Evolutionary conservation across 2,329 filamentous ascomycete species (phyloP).

Genomic region (Zymoseptoria crescenta): DNA sequence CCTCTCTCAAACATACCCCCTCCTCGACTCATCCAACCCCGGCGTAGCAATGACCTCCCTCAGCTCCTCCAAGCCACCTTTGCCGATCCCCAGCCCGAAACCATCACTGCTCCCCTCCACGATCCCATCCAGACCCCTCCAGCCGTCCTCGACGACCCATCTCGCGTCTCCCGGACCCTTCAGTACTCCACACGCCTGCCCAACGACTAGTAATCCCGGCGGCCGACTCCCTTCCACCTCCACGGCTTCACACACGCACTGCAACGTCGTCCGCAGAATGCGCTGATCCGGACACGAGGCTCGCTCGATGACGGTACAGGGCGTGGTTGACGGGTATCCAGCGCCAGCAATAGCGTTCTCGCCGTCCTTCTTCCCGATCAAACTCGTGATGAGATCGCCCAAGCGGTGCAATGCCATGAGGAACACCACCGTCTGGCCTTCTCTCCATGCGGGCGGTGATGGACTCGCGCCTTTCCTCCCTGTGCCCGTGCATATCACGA

Average conservation of each 20-base stretch:
- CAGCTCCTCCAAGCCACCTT: slow-evolving; percentile 22
- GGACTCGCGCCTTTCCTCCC: slow-evolving; percentile 81
- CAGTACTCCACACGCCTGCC: slow-evolving; percentile 72
- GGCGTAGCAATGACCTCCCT: slow-evolving; percentile 23
- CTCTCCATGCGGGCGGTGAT: slow-evolving; percentile 69
- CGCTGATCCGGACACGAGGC: slow-evolving; percentile 92
- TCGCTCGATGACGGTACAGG: slow-evolving; percentile 86
- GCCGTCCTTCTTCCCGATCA: slow-evolving; percentile 44
- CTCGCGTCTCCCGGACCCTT: slow-evolving; percentile 51
- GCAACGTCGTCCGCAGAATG: slow-evolving; percentile 79
- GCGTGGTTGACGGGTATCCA: slow-evolving; percentile 55
- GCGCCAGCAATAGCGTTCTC: background rate
- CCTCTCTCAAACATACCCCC: slow-evolving; percentile 19
- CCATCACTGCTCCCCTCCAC: slow-evolving; percentile 25
- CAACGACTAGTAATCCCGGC: slow-evolving; percentile 80
- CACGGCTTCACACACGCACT: slow-evolving; percentile 70
- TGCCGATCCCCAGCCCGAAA: slow-evolving; percentile 13
- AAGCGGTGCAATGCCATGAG: slow-evolving; percentile 92
- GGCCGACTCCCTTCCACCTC: slow-evolving; percentile 84
- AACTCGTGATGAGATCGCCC: slow-evolving; percentile 60
- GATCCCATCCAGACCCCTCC: slow-evolving; percentile 58
- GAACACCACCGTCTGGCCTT: slow-evolving; percentile 78
- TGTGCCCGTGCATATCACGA: slow-evolving; percentile 93
- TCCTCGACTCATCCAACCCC: slow-evolving; percentile 12
- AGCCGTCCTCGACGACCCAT: slow-evolving; percentile 86